Evolutionary conservation across 768 basidiomycete species (phyloP).

Genomic region (Psilocybe azurescens): DNA sequence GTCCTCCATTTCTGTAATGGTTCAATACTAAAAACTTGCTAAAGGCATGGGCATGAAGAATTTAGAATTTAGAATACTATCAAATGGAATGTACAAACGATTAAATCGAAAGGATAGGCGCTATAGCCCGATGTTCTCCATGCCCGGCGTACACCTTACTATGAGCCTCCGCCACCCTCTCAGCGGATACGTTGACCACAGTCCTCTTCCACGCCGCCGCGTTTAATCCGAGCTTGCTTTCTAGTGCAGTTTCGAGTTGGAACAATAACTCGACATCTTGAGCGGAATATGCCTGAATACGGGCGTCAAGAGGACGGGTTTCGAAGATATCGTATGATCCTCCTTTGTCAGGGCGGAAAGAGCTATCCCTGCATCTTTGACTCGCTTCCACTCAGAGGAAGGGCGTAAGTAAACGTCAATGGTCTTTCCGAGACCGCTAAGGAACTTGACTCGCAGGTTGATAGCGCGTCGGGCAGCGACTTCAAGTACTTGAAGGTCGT

Average conservation of each 20-base stretch:
- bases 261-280: constrained; percentile 36
- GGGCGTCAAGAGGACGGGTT: constrained; percentile 29
- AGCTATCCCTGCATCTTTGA: constrained; percentile 35
- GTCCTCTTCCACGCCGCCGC: constrained; percentile 16
- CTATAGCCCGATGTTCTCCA: constrained; percentile 22
- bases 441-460: constrained; percentile 17
- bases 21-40: too few relatives aligned
- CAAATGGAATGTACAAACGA: too few relatives aligned
- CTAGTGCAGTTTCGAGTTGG: constrained; percentile 23
- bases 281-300: constrained; percentile 31
- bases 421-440: constrained; percentile 14
- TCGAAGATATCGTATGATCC: constrained; percentile 33
- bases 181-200: constrained; percentile 13
- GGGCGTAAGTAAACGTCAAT: constrained; percentile 28
- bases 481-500: constrained; percentile 40
- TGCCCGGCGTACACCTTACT: constrained; percentile 9
- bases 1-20: too few relatives aligned
- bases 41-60: too few relatives aligned
- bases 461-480: constrained; percentile 33
- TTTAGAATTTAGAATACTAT: too few relatives aligned
- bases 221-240: constrained; percentile 12
- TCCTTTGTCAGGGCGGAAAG: constrained; percentile 35
- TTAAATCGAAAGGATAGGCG: constrained; percentile 14
- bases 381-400: constrained; percentile 25
- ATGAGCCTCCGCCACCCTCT: constrained; percentile 21